Conservation (phyloP, 1,139 yeast species). For the Pichia sp. region DNA sequence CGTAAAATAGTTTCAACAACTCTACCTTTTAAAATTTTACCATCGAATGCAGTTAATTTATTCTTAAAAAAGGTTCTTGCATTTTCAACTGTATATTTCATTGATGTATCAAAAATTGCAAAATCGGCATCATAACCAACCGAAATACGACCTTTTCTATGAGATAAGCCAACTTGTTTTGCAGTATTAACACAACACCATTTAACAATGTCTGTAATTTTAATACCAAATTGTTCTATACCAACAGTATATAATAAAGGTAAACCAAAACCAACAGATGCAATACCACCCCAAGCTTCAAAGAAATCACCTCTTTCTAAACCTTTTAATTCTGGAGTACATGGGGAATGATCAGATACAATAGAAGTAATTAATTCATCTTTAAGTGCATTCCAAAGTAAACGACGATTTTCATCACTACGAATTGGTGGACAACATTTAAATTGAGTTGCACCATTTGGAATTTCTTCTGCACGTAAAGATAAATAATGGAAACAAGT, state of each 20-base stretch:
- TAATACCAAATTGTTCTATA: slow-evolving; percentile 41
- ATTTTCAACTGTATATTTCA: slow-evolving; percentile 51
- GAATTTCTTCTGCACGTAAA: slow-evolving; percentile 68
- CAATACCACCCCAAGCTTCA: slow-evolving; percentile 96
- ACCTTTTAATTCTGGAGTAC: slow-evolving; percentile 84
- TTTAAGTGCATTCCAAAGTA: slow-evolving; percentile 71
- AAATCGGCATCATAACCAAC: slow-evolving; percentile 86
- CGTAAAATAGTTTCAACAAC: slow-evolving; percentile 75
- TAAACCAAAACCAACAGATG: slow-evolving; percentile 87
- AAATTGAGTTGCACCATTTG: slow-evolving; percentile 70
- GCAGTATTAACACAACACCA: slow-evolving; percentile 88
- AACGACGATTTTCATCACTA: slow-evolving; percentile 58
- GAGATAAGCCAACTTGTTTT: slow-evolving; percentile 70
- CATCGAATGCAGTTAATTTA: slow-evolving; percentile 81
- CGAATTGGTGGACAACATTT: slow-evolving; percentile 96
- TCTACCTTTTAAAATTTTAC: slow-evolving; percentile 59
- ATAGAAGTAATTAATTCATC: slow-evolving; percentile 70
- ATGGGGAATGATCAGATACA: slow-evolving; percentile 93
- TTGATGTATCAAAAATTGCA: slow-evolving; percentile 66
- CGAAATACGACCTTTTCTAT: slow-evolving; percentile 63
- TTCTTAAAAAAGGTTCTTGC: slow-evolving; percentile 67
- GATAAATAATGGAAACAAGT: slow-evolving; percentile 91
- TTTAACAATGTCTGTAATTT: slow-evolving; percentile 55
- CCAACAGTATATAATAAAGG: slow-evolving; percentile 78
- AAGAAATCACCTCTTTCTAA: slow-evolving; percentile 81